Percentiles rank a stretch among this genome's conserved stretches.
Conservation (phyloP, 495 filamentous ascomycete species). For the Hypomontagnella submonticulosa region DNA sequence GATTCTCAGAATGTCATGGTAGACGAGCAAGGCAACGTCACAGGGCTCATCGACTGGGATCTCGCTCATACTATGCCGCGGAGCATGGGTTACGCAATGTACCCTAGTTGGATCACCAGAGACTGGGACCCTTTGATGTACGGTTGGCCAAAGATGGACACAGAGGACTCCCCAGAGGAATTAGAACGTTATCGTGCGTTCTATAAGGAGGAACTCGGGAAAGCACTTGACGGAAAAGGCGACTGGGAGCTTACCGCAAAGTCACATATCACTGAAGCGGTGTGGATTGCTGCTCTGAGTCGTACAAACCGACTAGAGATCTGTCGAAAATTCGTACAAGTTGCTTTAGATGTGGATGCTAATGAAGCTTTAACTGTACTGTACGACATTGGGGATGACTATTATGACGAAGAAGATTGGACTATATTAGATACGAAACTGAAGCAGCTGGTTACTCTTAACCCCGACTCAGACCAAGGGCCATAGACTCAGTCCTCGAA, state of each 20-base stretch:
- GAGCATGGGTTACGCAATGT: not conserved
- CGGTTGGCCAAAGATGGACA: constrained; percentile 24
- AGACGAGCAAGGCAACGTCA: constrained; percentile 51
- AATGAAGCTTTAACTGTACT: constrained; percentile 3
- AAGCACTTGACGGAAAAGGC: constrained; percentile 14
- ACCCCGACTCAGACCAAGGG: not conserved
- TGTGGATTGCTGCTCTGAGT: constrained; percentile 40
- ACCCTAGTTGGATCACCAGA: constrained; percentile 47
- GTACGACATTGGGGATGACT: constrained; percentile 7
- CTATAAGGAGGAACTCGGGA: constrained; percentile 33
- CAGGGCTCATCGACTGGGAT: constrained; percentile 61
- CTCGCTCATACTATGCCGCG: constrained; percentile 46
- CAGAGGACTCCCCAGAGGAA: constrained; percentile 21
- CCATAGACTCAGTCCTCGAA: too few relatives aligned
- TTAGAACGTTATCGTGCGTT: constrained; percentile 28
- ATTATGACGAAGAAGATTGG: not conserved
- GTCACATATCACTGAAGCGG: constrained; percentile 31
- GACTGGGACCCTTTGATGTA: constrained; percentile 54
- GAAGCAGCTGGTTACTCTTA: not conserved
- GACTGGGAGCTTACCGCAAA: constrained; percentile 39
- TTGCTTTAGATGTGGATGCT: not conserved
- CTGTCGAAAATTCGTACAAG: constrained; percentile 20
- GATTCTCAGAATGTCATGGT: constrained; percentile 55
- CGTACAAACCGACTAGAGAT: constrained; percentile 2
- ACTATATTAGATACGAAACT: not conserved